Evolutionary conservation across 306 rosid species (phyloP).

Genomic region (Corylus americana): DNA sequence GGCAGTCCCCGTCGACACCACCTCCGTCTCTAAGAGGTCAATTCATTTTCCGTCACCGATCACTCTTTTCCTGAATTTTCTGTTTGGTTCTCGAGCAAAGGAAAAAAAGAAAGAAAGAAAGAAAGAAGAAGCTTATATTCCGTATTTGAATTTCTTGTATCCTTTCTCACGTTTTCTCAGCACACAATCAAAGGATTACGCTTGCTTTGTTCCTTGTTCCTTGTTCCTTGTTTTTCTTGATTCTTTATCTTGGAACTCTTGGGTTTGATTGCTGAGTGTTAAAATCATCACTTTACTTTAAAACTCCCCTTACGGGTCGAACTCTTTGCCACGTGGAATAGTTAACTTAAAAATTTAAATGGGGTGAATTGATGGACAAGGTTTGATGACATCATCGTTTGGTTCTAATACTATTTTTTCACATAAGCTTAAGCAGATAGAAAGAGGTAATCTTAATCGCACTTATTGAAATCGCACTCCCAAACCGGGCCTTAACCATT

Average conservation of each 20-base stretch:
- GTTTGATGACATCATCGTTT: no score
- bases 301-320: no score
- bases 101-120: background rate
- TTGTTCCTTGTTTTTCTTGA: background rate
- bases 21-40: slow-evolving; percentile 81
- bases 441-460: no score
- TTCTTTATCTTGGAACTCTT: background rate
- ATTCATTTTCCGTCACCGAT: slow-evolving; percentile 1
- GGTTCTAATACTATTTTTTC: no score
- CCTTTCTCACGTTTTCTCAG: background rate
- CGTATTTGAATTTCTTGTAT: background rate
- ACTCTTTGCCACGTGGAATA: no score
- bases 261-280: background rate
- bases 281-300: no score
- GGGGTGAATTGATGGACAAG: no score
- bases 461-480: no score
- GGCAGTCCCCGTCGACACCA: slow-evolving; percentile 58
- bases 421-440: no score
- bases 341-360: no score
- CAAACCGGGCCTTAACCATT: no score
- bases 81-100: slow-evolving; percentile 30
- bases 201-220: background rate
- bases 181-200: background rate
- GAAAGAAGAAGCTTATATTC: background rate
- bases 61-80: background rate